Evolutionary conservation across 352 stramenopile genomes (phyloP), one percentile per base, ranked within the genome.

Genomic region (Phytophthora quininea): DNA sequence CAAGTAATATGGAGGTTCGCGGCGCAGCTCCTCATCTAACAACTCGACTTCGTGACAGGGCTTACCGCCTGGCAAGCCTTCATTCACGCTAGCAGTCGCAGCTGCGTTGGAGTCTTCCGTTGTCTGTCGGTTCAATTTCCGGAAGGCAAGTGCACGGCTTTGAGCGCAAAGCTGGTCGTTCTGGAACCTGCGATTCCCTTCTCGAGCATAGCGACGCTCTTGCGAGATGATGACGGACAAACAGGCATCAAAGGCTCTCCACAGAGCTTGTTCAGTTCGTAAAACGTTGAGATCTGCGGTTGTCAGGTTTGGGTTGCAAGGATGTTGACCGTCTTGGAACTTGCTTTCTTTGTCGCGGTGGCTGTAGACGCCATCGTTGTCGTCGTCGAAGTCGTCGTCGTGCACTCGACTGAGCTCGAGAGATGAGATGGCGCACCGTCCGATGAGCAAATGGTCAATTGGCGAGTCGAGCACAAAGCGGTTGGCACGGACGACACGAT

Each of bases 181-280:
- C 53, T 94, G 86, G 42, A 88, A 89, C 51, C 78, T 84, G 40
- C 67, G 79, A 53, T 90, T 92, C 0, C 76, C 82, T 0, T 90
- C 77, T 3, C 79, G 77, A 1, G 86, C 86, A 27, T 80, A 64
- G 11, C 64, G 69, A 5, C 86, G 80, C 49, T 94, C 86, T 6
- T 86, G 71, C 8, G 86, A 63, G 35, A 87, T 83, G 24, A 94
- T 83, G 24, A 80, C 68, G 11, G 81, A 80, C 1, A 90, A 74
- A 33, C 84, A 92, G 0, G 82, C 86, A 54, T 94, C 86, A 62
- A 94, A 94, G 0, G 84, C 84, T 7, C 83, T 77, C 85, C 85
- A 93, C 8, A 93, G 65, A 3, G 84, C 84, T 35, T 92, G 84
- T 48, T 92, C 84, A 1, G 81, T 78, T 1, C 80, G 72, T 3